Base-by-base conservation (phyloP, 352 stramenopile species). In the Phytophthora aleatoria region DNA sequence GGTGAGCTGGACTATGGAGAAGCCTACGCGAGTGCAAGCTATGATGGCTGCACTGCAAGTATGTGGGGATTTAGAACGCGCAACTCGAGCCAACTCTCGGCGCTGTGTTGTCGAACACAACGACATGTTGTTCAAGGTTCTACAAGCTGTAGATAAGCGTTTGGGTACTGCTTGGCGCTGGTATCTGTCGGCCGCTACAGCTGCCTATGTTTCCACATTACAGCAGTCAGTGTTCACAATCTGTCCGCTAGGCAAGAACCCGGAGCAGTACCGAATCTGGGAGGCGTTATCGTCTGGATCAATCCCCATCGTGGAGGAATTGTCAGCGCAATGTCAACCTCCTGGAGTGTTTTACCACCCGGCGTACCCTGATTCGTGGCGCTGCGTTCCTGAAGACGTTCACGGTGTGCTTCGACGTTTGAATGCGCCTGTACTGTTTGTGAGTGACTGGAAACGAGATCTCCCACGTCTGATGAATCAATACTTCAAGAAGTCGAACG, bases 211-310 rank as follows among this genome's bases (percentile, higher is more conserved):
- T 9, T 76, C 82, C 4, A 83, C 69, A 10, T 50, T 87, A n/a
- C 80, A 84, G 57, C 69, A 81, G 47, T 85, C 74, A 0, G 64
- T 87, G 24, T 87, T 89, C 52, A 89, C 80, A 28, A 70, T 89
- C 20, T 89, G 80, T 50, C 80, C 80, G 13, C 61, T 84, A 1
- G 80, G 80, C 3, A 87, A 87, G 59, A 90, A 89, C 63, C 80
- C 80, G 2, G 80, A 89, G 67, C 77, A 89, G 58, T 89, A 87
- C 39, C 71, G 80, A 16, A 87, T 89, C 61, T 89, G 80, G 80
- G 80, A 89, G 39, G 80, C 77, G n/a, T 57, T 89, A 30, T 75
- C 80, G 3, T 78, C 77, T 0, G 80, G 80, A 2, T 89, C 80
- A 20, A 89, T 89, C 63, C 80, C 77, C 5, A 85, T 89, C 42